These are phyloP conservation scores for Lecanosticta acicola DNA, from an alignment of 2,329 filamentous ascomycete species.

Conservation along the genomic window DNA sequence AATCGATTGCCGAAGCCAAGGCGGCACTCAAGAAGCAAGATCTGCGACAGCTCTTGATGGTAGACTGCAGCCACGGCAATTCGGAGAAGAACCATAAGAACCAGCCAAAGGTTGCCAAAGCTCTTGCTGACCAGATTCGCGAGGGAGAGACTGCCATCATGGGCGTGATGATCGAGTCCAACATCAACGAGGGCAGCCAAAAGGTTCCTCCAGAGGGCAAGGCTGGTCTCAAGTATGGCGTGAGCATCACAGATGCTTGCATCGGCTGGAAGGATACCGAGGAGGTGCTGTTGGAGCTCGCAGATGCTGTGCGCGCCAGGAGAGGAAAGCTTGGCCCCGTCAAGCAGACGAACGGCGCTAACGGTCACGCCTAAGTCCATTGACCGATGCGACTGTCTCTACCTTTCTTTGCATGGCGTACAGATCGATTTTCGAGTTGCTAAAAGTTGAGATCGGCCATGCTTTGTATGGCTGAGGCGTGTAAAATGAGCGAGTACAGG, in stretches of 20 bases:
- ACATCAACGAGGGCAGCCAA: slow-evolving; percentile 89
- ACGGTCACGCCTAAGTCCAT: slow-evolving; percentile 15
- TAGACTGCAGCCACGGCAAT: slow-evolving; percentile 97
- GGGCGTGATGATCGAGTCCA: slow-evolving; percentile 98
- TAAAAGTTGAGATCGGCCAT: background rate
- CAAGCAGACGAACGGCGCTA: slow-evolving; percentile 20
- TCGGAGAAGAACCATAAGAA: slow-evolving; percentile 83
- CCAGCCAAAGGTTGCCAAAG: slow-evolving; percentile 85
- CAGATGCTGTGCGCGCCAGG: slow-evolving; percentile 71
- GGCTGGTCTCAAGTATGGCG: slow-evolving; percentile 79
- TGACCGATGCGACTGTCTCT: background rate
- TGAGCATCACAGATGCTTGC: slow-evolving; percentile 96
- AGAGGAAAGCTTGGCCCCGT: slow-evolving; percentile 47
- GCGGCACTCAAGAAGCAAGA: slow-evolving; percentile 68
- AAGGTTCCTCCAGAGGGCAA: slow-evolving; percentile 87
- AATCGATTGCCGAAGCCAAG: slow-evolving; percentile 79
- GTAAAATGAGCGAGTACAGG: background rate
- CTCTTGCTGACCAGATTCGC: slow-evolving; percentile 76
- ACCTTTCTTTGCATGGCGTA: background rate
- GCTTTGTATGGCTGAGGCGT: background rate
- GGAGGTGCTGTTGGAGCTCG: slow-evolving; percentile 67
- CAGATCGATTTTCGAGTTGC: background rate
- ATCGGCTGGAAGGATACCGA: slow-evolving; percentile 92
- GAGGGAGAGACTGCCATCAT: slow-evolving; percentile 81
- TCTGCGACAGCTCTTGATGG: slow-evolving; percentile 73